Conservation (phyloP, 495 filamentous ascomycete genomes). For the Penicillium cosmopolitanum region DNA sequence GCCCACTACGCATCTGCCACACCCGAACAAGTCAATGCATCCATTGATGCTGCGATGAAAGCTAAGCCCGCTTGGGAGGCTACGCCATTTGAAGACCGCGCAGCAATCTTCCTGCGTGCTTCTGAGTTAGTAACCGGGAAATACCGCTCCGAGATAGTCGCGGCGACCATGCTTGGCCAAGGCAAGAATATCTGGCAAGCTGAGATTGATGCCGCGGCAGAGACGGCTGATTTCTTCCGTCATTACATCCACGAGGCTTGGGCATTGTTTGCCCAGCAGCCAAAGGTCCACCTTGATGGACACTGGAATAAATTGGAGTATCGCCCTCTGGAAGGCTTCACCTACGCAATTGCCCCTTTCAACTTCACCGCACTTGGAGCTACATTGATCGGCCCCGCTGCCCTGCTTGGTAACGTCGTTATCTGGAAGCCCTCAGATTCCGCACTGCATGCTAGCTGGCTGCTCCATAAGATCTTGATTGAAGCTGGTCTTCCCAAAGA, state of each 20-base stretch:
- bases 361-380: constrained; percentile 83
- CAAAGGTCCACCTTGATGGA: constrained; percentile 52
- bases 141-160: constrained; percentile 89
- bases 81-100: constrained; percentile 82
- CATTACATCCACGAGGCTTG: constrained; percentile 77
- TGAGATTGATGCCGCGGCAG: constrained; percentile 91
- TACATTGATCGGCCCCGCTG: constrained; percentile 73
- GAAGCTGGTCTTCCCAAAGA: constrained; percentile 78
- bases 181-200: constrained; percentile 97
- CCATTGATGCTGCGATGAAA: constrained; percentile 77
- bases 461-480: constrained; percentile 77
- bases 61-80: constrained; percentile 83
- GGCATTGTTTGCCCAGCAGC: constrained; percentile 73
- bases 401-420: constrained; percentile 80
- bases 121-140: constrained; percentile 83
- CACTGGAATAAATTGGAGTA: constrained; percentile 80
- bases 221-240: constrained; percentile 83
- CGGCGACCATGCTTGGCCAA: constrained; percentile 90
- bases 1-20: constrained; percentile 75
- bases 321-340: constrained; percentile 77
- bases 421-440: constrained; percentile 85
- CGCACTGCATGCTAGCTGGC: constrained; percentile 73
- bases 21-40: constrained; percentile 65
- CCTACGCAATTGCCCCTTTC: constrained; percentile 32
- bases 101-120: constrained; percentile 89